These are phyloP conservation scores for Aspergillus biplanus DNA, from an alignment of 495 filamentous ascomycete genomes.

Conservation along the genomic window DNA sequence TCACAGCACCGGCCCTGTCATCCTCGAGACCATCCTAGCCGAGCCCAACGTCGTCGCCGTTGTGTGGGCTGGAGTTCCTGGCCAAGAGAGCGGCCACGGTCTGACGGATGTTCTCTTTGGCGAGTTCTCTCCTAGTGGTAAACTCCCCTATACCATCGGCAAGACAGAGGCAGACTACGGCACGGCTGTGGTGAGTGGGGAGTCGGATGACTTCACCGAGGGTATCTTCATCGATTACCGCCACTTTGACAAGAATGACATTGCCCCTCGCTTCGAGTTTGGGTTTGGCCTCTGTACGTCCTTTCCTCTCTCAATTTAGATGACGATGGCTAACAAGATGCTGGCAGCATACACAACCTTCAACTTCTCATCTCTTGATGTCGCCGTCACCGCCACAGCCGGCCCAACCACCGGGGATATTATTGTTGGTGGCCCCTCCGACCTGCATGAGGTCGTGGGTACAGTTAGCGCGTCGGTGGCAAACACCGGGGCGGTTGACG, in stretches of 20 bases:
- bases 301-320: no score
- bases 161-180: constrained; percentile 64
- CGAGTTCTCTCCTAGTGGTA: constrained; percentile 60
- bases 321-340: background rate
- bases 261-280: constrained; percentile 66
- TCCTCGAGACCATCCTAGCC: constrained; percentile 58
- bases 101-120: constrained; percentile 65
- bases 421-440: constrained; percentile 57
- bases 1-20: constrained; percentile 62
- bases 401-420: constrained; percentile 35
- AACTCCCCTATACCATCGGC: constrained; percentile 75
- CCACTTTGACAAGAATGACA: constrained; percentile 62
- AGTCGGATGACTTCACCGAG: constrained; percentile 59
- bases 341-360: constrained; percentile 63
- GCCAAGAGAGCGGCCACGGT: constrained; percentile 61
- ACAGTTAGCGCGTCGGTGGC: constrained; percentile 53
- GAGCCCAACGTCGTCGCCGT: constrained; percentile 67
- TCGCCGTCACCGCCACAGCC: constrained; percentile 34
- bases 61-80: constrained; percentile 63
- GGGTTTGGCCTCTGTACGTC: constrained; percentile 61
- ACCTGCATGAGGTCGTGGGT: constrained; percentile 62
- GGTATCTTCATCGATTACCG: constrained; percentile 70
- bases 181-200: constrained; percentile 56
- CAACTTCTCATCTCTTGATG: constrained; percentile 44
- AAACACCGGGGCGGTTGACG: constrained; percentile 57